Percentiles rank a stretch among this genome's conserved stretches.
phyloP scores from a whole-genome alignment of 108 stramenopile genomes.

The Asterionellopsis glacialis region DNA sequence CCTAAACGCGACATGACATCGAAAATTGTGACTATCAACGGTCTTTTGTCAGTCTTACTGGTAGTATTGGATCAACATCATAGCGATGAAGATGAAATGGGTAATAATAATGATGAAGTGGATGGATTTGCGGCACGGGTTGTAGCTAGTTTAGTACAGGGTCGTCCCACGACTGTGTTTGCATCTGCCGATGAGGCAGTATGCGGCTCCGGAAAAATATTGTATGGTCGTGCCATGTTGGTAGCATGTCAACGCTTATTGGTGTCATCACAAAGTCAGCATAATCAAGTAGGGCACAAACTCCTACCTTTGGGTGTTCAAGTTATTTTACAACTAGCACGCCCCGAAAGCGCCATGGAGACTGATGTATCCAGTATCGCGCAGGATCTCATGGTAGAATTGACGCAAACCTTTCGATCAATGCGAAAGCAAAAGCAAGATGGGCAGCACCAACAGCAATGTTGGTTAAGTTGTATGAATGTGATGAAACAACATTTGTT shows the following conservation, averaged over 20 bases:
- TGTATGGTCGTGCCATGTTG: conserved; percentile 50
- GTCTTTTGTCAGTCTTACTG: conserved; percentile 37
- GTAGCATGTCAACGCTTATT: conserved; percentile 37
- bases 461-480: conserved; percentile 14
- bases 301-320: conserved; percentile 51
- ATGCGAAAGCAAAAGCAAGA: neutral
- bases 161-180: conserved; percentile 34
- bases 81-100: conserved; percentile 20
- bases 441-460: conserved; percentile 8
- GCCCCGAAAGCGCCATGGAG: conserved; percentile 16
- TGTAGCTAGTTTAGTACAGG: conserved; percentile 53
- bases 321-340: conserved; percentile 37
- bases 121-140: conserved; percentile 50
- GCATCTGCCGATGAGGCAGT: conserved; percentile 21
- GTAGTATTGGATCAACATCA: conserved; percentile 16
- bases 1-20: conserved; percentile 22
- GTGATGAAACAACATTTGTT: conserved; percentile 1
- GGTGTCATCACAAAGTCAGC: neutral
- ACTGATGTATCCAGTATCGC: conserved; percentile 36
- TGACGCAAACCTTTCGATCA: conserved; percentile 31
- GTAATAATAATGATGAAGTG: conserved; percentile 4
- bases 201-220: conserved; percentile 17
- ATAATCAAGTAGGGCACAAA: conserved; percentile 25
- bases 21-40: conserved; percentile 28
- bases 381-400: conserved; percentile 26